Conservation (phyloP, 2,329 filamentous ascomycete genomes). For the Mycogone perniciosa region DNA sequence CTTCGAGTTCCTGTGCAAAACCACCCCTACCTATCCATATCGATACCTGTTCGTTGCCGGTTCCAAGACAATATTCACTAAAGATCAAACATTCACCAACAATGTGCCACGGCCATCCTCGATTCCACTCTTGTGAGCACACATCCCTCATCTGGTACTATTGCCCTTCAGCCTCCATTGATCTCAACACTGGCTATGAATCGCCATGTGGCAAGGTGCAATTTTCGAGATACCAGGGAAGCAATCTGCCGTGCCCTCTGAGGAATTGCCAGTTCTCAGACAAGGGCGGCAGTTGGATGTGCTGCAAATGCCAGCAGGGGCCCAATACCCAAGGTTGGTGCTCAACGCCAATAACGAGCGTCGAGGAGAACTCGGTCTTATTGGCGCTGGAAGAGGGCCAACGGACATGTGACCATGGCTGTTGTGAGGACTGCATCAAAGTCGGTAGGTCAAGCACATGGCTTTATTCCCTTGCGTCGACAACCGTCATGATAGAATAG, state of each 20-base stretch:
- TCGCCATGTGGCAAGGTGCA: constrained; percentile 43
- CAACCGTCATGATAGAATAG: neutral
- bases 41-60: neutral
- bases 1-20: too few relatives aligned
- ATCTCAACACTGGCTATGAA: constrained; percentile 44
- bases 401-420: constrained; percentile 45
- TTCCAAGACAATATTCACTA: neutral
- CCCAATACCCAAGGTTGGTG: constrained; percentile 51
- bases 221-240: constrained; percentile 40
- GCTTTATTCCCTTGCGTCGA: neutral
- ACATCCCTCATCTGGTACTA: constrained; percentile 52
- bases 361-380: constrained; percentile 27
- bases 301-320: constrained; percentile 45
- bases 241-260: constrained; percentile 40
- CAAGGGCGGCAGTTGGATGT: constrained; percentile 47
- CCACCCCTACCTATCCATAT: neutral
- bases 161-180: constrained; percentile 38
- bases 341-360: constrained; percentile 29
- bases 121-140: constrained; percentile 46
- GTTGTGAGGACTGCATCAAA: constrained; percentile 42
- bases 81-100: constrained; percentile 7
- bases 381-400: constrained; percentile 31
- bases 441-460: constrained; percentile 31
- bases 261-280: constrained; percentile 45
- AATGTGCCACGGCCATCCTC: constrained; percentile 52